Conservation (phyloP, 805 yeast genomes). For the Saturnispora diversa region DNA sequence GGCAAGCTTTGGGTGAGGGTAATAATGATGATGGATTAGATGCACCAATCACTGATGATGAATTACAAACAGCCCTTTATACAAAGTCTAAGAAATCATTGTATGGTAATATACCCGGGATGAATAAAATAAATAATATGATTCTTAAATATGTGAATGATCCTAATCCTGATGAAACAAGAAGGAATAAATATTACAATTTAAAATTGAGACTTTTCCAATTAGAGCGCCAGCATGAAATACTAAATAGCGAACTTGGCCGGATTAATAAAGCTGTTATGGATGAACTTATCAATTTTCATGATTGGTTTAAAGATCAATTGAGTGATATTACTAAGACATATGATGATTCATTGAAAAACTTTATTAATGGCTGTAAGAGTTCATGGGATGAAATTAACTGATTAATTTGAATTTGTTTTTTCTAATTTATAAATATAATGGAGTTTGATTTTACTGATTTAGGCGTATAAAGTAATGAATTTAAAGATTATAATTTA, state of each 20-base stretch:
- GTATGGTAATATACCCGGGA: slow-evolving; percentile 31
- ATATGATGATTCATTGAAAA: slow-evolving; percentile 22
- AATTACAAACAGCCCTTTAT: slow-evolving; percentile 27
- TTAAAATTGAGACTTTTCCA: slow-evolving; percentile 27
- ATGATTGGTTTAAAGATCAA: slow-evolving; percentile 27
- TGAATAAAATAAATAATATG: slow-evolving; percentile 29
- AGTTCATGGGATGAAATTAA: slow-evolving; percentile 24
- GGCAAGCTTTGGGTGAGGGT: slow-evolving; percentile 20
- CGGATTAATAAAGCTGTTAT: slow-evolving; percentile 21
- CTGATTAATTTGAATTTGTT: not conserved
- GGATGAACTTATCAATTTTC: slow-evolving; percentile 24
- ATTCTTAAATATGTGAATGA: slow-evolving; percentile 29
- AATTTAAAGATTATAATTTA: too few species aligned
- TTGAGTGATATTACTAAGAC: slow-evolving; percentile 17
- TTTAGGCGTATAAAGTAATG: too few species aligned
- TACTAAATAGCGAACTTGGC: slow-evolving; percentile 22
- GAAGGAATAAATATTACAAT: slow-evolving; percentile 26
- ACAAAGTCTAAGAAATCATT: slow-evolving; percentile 24
- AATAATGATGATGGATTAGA: slow-evolving; percentile 14
- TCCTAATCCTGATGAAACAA: slow-evolving; percentile 29
- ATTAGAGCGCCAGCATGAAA: slow-evolving; percentile 26
- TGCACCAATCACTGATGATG: slow-evolving; percentile 28
- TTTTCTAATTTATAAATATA: too few species aligned
- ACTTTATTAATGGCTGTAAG: slow-evolving; percentile 18
- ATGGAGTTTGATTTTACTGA: too few species aligned